Percentiles rank a stretch among this genome's conserved stretches.
Evolutionary conservation across 2,329 filamentous ascomycete genomes (phyloP).

Genomic region (Arthrobotrys pseudoclavata): DNA sequence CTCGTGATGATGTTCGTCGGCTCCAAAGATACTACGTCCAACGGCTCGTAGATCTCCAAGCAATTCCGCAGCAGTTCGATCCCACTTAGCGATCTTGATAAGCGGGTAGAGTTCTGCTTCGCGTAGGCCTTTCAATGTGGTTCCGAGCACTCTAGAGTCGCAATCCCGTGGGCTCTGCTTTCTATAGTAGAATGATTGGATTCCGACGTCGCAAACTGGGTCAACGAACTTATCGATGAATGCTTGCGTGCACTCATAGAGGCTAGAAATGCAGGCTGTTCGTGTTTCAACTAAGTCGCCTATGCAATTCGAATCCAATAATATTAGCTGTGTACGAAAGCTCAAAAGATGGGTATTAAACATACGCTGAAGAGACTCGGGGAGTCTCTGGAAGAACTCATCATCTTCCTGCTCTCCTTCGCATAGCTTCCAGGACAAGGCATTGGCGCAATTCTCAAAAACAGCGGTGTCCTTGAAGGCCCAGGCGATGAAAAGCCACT

Average conservation of each 20-base stretch:
- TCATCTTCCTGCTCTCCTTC: conserved; percentile 57
- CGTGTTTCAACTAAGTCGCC: conserved; percentile 53
- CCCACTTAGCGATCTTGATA: conserved; percentile 55
- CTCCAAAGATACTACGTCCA: conserved; percentile 53
- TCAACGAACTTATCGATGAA: conserved; percentile 59
- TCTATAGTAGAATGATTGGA: conserved; percentile 57
- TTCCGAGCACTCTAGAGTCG: conserved; percentile 55
- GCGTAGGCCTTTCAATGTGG: conserved; percentile 54
- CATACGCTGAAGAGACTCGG: conserved; percentile 54
- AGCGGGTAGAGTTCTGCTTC: conserved; percentile 57
- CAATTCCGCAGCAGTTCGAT: conserved; percentile 44
- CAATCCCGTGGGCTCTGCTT: conserved; percentile 59
- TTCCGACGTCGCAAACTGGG: conserved; percentile 53
- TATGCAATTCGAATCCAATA: conserved; percentile 10
- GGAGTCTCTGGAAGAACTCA: conserved; percentile 59
- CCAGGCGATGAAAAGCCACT: conserved; percentile 59
- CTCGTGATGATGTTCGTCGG: conserved; percentile 57
- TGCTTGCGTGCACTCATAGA: conserved; percentile 54
- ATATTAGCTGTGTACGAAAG: not conserved
- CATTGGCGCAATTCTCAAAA: conserved; percentile 54
- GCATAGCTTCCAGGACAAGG: conserved; percentile 54
- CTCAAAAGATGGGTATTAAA: not conserved
- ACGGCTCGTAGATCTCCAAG: conserved; percentile 45
- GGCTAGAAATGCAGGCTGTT: conserved; percentile 43
- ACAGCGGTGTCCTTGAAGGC: conserved; percentile 52